phyloP scores from a whole-genome alignment of 805 yeast genomes.

The Schwanniomyces sp. region DNA sequence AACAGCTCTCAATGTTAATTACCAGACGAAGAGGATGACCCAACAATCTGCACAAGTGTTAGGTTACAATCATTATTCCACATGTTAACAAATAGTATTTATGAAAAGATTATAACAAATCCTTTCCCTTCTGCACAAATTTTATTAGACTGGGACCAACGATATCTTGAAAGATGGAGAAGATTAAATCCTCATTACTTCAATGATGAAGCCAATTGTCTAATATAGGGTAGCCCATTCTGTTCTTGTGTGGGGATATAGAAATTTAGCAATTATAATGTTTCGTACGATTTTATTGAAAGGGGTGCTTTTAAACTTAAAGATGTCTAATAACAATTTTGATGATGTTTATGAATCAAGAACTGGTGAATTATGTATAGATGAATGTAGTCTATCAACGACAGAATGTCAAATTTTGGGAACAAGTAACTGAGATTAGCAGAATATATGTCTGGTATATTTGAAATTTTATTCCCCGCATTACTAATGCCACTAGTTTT shows the following conservation, averaged over 20 bases:
- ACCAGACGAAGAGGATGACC: slow-evolving; percentile 8
- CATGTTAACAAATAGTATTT: slow-evolving; percentile 13
- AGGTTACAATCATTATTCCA: slow-evolving; percentile 16
- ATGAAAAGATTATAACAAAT: slow-evolving; percentile 15
- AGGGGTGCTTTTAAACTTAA: slow-evolving; percentile 8
- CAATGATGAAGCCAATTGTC: slow-evolving; percentile 8
- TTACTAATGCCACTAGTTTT: slow-evolving; percentile 17
- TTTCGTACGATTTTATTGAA: slow-evolving; percentile 14
- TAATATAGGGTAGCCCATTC: slow-evolving; percentile 11
- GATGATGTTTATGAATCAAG: slow-evolving; percentile 12
- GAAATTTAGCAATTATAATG: slow-evolving; percentile 16
- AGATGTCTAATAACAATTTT: not conserved
- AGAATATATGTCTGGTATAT: slow-evolving; percentile 19
- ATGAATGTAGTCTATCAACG: slow-evolving; percentile 12
- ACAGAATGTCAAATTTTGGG: slow-evolving; percentile 14
- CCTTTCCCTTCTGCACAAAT: slow-evolving; percentile 14
- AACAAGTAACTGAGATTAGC: slow-evolving; percentile 5
- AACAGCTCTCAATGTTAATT: slow-evolving; percentile 4
- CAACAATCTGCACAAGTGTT: slow-evolving; percentile 14
- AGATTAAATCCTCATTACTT: slow-evolving; percentile 10
- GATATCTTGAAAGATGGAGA: slow-evolving; percentile 13
- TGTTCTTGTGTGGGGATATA: slow-evolving; percentile 14
- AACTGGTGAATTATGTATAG: slow-evolving; percentile 13
- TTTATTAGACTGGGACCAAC: slow-evolving; percentile 14
- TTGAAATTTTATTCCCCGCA: slow-evolving; percentile 16